Evolutionary conservation across 495 filamentous ascomycete species (phyloP), one percentile per base, ranked within the genome.

Genomic region (Aspergillus hancockii): DNA sequence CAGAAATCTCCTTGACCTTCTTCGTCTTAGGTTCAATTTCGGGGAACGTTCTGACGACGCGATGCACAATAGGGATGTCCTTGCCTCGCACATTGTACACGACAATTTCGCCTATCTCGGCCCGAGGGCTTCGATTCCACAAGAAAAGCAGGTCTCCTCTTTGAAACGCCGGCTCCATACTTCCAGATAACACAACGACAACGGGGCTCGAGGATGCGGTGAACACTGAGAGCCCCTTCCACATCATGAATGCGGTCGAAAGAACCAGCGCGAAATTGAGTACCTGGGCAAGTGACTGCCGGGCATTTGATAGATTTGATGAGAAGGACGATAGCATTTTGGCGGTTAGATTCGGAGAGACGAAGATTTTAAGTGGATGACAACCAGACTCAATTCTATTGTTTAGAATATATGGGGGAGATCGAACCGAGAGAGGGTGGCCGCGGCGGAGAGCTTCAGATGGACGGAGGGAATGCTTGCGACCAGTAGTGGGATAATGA

Each of bases 151-250:
- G 78, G 73, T 98, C 94, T 36, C 94, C 94, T 58, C 94, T 82
- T 69, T 97, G 93, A 75, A 98, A 98, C 4, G 95, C 94, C 0
- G 94, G 94, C 66, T 98, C 94, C 94, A 98, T 98, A 51, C 85
- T 90, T 3, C 94, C 94, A 2, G 90, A 94, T 14, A 98, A 81
- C 1, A 98, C 94, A 53, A 54, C 50, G 12, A 32, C 94, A 63
- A 98, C 98, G 7, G 94, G 94, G 1, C 88, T 93, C 34, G 91
- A 91, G 4, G 90, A 95, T 63, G 94, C 87, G 41, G 92, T 85
- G 60, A 87, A 81, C 7, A 98, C 85, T 22, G 90, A 94, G 46
- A 98, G 84, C 8, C 90, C 90, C 76, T 98, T 98, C 94, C 93
- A 98, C 73, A 97, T 85, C 93, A 97, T 97, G 71, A 97, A 97